Evolutionary conservation across 139 green algal genomes (phyloP), one percentile per base, ranked within the genome.

Genomic region (Chlamydomonas asymmetrica): DNA sequence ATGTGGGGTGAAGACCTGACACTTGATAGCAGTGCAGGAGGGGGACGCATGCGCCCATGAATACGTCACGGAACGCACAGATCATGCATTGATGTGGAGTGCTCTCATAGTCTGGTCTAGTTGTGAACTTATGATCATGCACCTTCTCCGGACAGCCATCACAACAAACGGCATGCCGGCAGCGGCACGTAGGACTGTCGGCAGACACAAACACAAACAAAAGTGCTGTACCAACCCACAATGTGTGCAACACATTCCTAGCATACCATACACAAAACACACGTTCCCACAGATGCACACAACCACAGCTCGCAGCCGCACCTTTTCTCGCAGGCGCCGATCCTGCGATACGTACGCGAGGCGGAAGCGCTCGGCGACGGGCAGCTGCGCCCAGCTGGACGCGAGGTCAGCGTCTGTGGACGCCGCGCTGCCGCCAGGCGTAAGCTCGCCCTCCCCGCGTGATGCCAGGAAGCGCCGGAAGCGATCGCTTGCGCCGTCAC

Each of bases 281-380:
- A 25, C 13, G 45, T 16, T 16, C 13, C 45, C 13, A 16, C 45
- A 52, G 45, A 16, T 16, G 45, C 45, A 52, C 45, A 25, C 13
- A 10, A 52, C 13, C 45, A 52, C 45, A 52, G 45, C 18, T 16
- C 13, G 45, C 45, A 25, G 18, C 18, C 13, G 10, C 45, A 52
- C 10, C 45, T 16, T 25, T 16, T 10, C 45, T 10, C 45, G 10
- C 45, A 25, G 45, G 45, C 16, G 45, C 39, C 7, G 1, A 77
- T n/a, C 71, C 71, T 77, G 71, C 59, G 62, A 32, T 13, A 62
- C 71, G 18, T 77, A 77, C 7, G 71, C 71, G 40, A 66, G 32
- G 32, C 71, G 41, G 45, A 77, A 77, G 25, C 54, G 54, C 45
- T 77, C 71, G 3, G 71, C 71, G 43, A 77, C 69, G 57, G 68